A percentile compares a stretch with the other conserved stretches of the same genome.
Evolutionary conservation across 768 basidiomycete species (phyloP).

Genomic region (Psilocybe azurescens): DNA sequence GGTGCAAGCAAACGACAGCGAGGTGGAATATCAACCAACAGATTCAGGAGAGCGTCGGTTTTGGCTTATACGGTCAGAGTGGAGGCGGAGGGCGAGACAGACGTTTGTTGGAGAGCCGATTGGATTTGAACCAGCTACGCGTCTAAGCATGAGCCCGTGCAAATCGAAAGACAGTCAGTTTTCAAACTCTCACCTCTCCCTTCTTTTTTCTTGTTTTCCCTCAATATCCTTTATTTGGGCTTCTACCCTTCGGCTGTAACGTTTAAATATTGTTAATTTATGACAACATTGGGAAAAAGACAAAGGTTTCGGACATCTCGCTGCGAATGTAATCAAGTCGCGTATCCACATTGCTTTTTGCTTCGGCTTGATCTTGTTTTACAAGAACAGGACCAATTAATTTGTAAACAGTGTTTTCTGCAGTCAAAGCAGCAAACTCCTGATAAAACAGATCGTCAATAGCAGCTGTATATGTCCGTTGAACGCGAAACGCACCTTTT

Average conservation of each 20-base stretch:
- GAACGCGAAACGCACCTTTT: slow-evolving; percentile 60
- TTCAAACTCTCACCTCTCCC: slow-evolving; percentile 64
- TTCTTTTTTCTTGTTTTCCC: slow-evolving; percentile 80
- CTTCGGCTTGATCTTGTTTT: slow-evolving; percentile 87
- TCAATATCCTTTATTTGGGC: slow-evolving; percentile 79
- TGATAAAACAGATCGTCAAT: slow-evolving; percentile 34
- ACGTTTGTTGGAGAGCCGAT: slow-evolving; percentile 49
- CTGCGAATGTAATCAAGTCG: slow-evolving; percentile 86
- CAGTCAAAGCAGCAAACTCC: slow-evolving; percentile 82
- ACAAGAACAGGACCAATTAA: slow-evolving; percentile 90
- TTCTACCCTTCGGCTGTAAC: slow-evolving; percentile 67
- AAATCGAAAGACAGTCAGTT: slow-evolving; percentile 6
- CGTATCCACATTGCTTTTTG: slow-evolving; percentile 86
- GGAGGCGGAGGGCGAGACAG: slow-evolving; percentile 5
- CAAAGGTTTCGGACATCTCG: slow-evolving; percentile 72
- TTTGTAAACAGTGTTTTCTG: slow-evolving; percentile 87
- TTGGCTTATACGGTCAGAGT: slow-evolving; percentile 1
- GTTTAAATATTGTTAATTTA: slow-evolving; percentile 12
- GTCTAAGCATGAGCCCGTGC: slow-evolving; percentile 5
- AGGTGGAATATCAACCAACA: background rate
- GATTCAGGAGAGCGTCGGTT: background rate
- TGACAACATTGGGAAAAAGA: background rate
- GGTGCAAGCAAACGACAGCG: background rate
- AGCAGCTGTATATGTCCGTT: background rate
- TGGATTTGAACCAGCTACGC: slow-evolving; percentile 72